A percentile compares a stretch with the other conserved stretches of the same genome.
phyloP scores from a whole-genome alignment of 2,329 filamentous ascomycete genomes.

The Lasiodiplodia citricola region DNA sequence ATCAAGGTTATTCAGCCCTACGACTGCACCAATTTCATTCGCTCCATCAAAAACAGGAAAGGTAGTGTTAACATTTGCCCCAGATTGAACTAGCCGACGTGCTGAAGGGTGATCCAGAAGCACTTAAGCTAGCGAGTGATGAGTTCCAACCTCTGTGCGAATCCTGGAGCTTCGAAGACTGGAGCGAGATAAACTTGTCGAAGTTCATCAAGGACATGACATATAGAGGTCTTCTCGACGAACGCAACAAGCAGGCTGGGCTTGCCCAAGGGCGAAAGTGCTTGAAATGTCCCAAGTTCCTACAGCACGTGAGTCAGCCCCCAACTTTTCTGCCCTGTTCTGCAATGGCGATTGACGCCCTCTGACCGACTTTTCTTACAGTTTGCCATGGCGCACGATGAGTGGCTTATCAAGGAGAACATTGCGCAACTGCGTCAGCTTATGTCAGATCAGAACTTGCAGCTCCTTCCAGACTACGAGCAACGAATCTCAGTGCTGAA shows the following conservation, averaged over 20 bases:
- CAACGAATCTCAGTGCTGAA: constrained; percentile 91
- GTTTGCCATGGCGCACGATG: constrained; percentile 95
- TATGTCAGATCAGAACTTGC: constrained; percentile 95
- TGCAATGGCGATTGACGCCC: constrained; percentile 26
- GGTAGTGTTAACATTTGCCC: constrained; percentile 43
- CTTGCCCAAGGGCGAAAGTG: constrained; percentile 70
- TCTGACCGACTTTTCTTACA: constrained; percentile 42
- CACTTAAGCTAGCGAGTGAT: constrained; percentile 66
- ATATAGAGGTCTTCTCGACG: constrained; percentile 78
- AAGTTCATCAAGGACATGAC: constrained; percentile 78
- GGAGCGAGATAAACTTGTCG: constrained; percentile 83
- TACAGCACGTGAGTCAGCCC: constrained; percentile 77
- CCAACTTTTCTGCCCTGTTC: constrained; percentile 1
- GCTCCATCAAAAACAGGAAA: constrained; percentile 55
- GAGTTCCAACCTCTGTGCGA: constrained; percentile 71
- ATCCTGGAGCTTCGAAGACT: constrained; percentile 75
- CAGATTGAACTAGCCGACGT: constrained; percentile 47
- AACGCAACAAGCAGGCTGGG: constrained; percentile 67
- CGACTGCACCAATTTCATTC: constrained; percentile 42
- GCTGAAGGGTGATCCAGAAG: constrained; percentile 51
- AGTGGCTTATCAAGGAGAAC: constrained; percentile 95
- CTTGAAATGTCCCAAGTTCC: constrained; percentile 74
- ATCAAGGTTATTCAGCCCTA: constrained; percentile 57
- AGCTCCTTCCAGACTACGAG: constrained; percentile 94
- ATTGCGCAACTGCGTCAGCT: constrained; percentile 85